These are phyloP conservation scores for Scheffersomyces cryptocercus DNA, from an alignment of 1,139 yeast genomes.

Conservation along the genomic window DNA sequence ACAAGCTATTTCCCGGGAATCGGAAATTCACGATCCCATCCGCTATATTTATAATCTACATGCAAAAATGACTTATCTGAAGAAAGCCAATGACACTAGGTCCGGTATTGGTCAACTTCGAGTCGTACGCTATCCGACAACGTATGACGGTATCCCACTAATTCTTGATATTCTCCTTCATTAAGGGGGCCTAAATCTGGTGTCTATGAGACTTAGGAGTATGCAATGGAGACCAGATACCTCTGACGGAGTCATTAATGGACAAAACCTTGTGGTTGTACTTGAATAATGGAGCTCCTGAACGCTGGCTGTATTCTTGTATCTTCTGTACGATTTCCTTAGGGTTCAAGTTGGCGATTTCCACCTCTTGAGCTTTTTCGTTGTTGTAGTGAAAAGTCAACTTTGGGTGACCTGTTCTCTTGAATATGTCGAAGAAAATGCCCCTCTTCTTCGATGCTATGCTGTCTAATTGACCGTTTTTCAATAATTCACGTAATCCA, in stretches of 20 bases:
- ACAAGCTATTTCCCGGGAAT: too few species aligned
- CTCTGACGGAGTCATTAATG: slow-evolving; percentile 83
- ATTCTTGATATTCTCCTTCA: too few species aligned
- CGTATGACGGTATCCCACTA: too few species aligned
- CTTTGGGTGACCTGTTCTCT: slow-evolving; percentile 81
- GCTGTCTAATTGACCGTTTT: slow-evolving; percentile 51
- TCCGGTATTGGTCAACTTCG: too few species aligned
- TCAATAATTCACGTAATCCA: slow-evolving; percentile 74
- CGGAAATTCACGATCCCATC: too few species aligned
- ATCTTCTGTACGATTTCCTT: slow-evolving; percentile 63
- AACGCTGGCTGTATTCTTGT: slow-evolving; percentile 48
- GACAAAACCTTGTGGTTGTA: slow-evolving; percentile 73
- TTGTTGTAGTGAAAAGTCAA: slow-evolving; percentile 33
- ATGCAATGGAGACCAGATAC: slow-evolving; percentile 97
- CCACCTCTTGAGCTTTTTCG: slow-evolving; percentile 37
- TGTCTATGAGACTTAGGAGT: slow-evolving; percentile 67
- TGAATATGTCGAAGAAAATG: slow-evolving; percentile 68
- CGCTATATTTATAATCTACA: too few species aligned
- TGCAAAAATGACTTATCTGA: too few species aligned
- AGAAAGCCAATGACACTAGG: too few species aligned
- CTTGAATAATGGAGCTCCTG: slow-evolving; percentile 44
- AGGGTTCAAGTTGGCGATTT: slow-evolving; percentile 55
- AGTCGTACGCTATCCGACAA: too few species aligned
- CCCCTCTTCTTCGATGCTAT: slow-evolving; percentile 63
- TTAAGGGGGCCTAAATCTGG: slow-evolving; percentile 46